phyloP scores from a whole-genome alignment of 2,329 filamentous ascomycete species.

The Xylaria sp. region DNA sequence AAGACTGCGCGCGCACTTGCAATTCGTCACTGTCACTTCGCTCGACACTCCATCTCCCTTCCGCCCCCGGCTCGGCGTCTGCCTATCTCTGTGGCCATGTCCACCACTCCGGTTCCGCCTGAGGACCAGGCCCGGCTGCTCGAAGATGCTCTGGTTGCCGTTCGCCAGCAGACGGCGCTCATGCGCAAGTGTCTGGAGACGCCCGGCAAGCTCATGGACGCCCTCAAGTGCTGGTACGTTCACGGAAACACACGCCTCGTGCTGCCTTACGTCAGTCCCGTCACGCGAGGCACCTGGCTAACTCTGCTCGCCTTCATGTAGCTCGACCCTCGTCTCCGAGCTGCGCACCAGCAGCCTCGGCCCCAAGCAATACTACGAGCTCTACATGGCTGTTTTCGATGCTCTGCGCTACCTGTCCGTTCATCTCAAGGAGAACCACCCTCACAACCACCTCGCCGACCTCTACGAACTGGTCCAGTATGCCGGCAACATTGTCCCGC shows the following conservation, averaged over 20 bases:
- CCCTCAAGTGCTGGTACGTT: conserved; percentile 96
- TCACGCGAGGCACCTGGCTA: conserved; percentile 37
- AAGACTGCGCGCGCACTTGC: conserved; percentile 31
- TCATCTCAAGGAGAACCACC: conserved; percentile 96
- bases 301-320: conserved; percentile 53
- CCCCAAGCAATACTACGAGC: conserved; percentile 99
- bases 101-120: conserved; percentile 68
- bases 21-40: conserved; percentile 4
- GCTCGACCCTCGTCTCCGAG: conserved; percentile 98
- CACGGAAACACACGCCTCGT: background rate
- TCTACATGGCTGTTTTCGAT: conserved; percentile 99
- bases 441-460: conserved; percentile 96
- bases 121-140: conserved; percentile 92
- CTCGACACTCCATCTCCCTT: background rate
- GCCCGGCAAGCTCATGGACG: conserved; percentile 99
- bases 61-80: conserved; percentile 14
- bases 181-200: conserved; percentile 99
- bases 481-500: conserved; percentile 96
- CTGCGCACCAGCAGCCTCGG: conserved; percentile 95
- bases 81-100: conserved; percentile 44
- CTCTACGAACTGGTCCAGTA: conserved; percentile 98
- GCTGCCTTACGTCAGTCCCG: conserved; percentile 14
- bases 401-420: conserved; percentile 95
- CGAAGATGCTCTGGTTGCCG: conserved; percentile 95
- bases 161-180: conserved; percentile 94